Percentiles rank a stretch among this genome's conserved stretches.
Conservation (phyloP, 129 eudicot species). For the Pseudognaphalium luteoalbum region DNA sequence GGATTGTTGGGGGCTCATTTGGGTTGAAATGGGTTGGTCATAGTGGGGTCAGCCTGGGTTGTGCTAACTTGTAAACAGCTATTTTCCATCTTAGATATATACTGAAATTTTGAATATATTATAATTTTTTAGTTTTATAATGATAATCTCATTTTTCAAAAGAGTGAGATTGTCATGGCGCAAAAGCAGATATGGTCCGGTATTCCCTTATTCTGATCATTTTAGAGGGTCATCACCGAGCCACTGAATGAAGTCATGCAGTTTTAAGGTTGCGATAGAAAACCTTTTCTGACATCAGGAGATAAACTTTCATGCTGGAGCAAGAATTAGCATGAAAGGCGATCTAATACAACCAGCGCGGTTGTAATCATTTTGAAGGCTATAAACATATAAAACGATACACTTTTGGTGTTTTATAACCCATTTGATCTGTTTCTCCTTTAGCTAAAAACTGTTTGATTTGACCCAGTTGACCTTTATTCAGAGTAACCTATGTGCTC, state of each 20-base stretch:
- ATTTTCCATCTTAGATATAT: background rate
- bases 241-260: too few relatives aligned
- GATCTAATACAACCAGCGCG: slow-evolving; percentile 15
- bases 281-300: too few relatives aligned
- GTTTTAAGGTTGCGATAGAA: too few relatives aligned
- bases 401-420: background rate
- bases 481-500: background rate
- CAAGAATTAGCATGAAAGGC: slow-evolving; percentile 14
- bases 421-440: background rate
- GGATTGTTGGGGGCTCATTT: background rate
- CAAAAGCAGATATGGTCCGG: too few relatives aligned
- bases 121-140: too few relatives aligned
- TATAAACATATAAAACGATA: background rate
- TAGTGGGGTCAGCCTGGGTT: background rate
- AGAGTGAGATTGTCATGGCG: too few relatives aligned
- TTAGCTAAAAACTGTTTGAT: background rate
- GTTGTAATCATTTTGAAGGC: background rate
- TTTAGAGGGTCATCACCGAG: too few relatives aligned
- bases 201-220: too few relatives aligned
- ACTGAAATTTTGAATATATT: too few relatives aligned
- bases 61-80: background rate
- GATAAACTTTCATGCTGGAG: background rate
- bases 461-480: background rate
- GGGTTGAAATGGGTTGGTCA: background rate
- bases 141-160: too few relatives aligned